These are phyloP conservation scores for Eremochloa ophiuroides DNA, from an alignment of 176 grass and related monocot genomes.

Conservation along the genomic window DNA sequence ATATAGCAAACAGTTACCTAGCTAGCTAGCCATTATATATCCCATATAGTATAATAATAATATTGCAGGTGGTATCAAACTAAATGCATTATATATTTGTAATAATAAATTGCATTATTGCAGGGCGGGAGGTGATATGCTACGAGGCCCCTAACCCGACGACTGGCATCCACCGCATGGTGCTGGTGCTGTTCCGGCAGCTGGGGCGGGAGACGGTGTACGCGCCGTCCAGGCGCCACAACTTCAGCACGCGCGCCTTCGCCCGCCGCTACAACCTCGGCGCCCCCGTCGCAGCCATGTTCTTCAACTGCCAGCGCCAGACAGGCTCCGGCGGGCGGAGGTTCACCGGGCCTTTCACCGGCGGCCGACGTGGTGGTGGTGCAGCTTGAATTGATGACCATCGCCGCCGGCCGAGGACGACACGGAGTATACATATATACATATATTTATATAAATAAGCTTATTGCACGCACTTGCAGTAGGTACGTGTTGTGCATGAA, in stretches of 20 bases:
- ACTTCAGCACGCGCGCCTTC: slow-evolving; percentile 69
- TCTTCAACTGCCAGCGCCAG: slow-evolving; percentile 82
- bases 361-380: neutral
- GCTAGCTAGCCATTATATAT: no score
- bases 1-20: no score
- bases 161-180: slow-evolving; percentile 80
- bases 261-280: slow-evolving; percentile 58
- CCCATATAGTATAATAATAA: no score
- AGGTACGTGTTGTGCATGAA: neutral
- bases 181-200: slow-evolving; percentile 68
- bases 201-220: slow-evolving; percentile 57
- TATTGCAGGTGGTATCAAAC: no score
- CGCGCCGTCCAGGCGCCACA: slow-evolving; percentile 51
- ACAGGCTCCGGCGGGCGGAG: slow-evolving; percentile 64
- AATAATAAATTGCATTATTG: no score
- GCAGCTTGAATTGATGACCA: no score
- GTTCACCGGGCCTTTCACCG: slow-evolving; percentile 45
- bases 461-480: neutral
- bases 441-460: no score
- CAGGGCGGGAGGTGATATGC: slow-evolving; percentile 52
- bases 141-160: slow-evolving; percentile 59
- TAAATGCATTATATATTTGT: no score
- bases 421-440: no score
- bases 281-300: slow-evolving; percentile 52
- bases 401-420: neutral